Evolutionary conservation across 768 basidiomycete genomes (phyloP), one percentile per base, ranked within the genome.

Genomic region (Gymnopilus junonius): DNA sequence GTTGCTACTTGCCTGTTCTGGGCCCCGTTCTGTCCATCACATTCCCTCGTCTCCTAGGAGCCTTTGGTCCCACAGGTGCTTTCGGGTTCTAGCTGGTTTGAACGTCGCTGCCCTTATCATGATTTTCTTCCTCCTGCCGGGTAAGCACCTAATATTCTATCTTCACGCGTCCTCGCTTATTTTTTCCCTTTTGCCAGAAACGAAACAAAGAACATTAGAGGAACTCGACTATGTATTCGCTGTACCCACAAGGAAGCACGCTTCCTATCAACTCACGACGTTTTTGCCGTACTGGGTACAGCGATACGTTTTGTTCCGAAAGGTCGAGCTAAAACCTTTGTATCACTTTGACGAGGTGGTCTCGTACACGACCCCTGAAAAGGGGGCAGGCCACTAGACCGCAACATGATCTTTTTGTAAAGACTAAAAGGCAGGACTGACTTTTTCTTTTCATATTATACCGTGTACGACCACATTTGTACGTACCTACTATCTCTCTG

Each of bases 51-150:
- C 75, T 90, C 53, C 68, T 87, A 3, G 65, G 69, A 5, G 80
- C 85, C 0, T 75, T 88, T 60, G 78, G 75, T 12, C 66, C 71
- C 20, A 64, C 75, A 1, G 83, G 83, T 59, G 82, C 86, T 1
- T 89, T 89, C 71, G 81, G 82, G 25, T 87, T 86, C 74, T 87
- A 87, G 83, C 82, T 3, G 84, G 81, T 4, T 63, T 84, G 21
- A 86, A 85, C 64, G 72, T 84, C 6, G 65, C 79, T 11, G 86
- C 84, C 0, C 76, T 86, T 32, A 34, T 83, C 31, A 80, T 86
- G 82, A 86, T 87, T 43, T 85, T 87, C 75, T 77, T 86, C 71
- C 70, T 85, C 6, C 68, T 86, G 66, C 85, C 85, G 12, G 83
- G 83, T 82, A 70, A 54, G 79, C 51, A 53, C 42, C 51, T 62